These are phyloP conservation scores for Leonotis leonurus DNA, from an alignment of 257 asterid species.

Conservation along the genomic window DNA sequence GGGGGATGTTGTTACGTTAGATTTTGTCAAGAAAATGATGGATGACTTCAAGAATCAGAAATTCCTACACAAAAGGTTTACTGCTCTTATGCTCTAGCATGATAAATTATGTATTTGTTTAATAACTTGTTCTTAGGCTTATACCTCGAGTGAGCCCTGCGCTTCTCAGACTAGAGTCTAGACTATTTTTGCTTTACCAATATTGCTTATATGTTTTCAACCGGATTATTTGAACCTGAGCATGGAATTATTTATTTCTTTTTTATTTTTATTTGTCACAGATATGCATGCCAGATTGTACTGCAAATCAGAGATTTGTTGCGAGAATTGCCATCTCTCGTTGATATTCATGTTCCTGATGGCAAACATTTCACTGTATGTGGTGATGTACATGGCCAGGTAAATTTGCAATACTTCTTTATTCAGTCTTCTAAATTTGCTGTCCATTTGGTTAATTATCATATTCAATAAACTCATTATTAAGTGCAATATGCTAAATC, in stretches of 20 bases:
- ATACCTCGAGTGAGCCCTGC: background rate
- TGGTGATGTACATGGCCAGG: slow-evolving; percentile 99
- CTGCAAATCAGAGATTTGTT: slow-evolving; percentile 70
- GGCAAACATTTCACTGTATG: slow-evolving; percentile 96
- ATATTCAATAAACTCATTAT: background rate
- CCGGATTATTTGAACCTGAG: slow-evolving; percentile 2
- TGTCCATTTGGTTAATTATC: background rate
- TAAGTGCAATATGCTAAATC: slow-evolving; percentile 10
- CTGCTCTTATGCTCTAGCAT: slow-evolving; percentile 1
- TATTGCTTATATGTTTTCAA: background rate
- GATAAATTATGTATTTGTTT: background rate
- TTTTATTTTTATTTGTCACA: too few relatives aligned
- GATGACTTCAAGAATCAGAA: slow-evolving; percentile 91
- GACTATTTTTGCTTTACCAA: background rate
- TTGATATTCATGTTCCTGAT: slow-evolving; percentile 69
- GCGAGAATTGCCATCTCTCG: slow-evolving; percentile 86
- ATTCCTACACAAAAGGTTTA: slow-evolving; percentile 74
- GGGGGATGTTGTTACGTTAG: slow-evolving; percentile 83
- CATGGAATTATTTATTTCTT: background rate
- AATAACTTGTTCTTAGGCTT: background rate
- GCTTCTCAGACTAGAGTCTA: background rate
- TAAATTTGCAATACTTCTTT: slow-evolving; percentile 22
- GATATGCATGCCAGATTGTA: slow-evolving; percentile 94
- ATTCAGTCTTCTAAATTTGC: background rate
- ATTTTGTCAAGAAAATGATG: slow-evolving; percentile 90